Conservation (phyloP, 169 alveolate genomes). For the Plasmodium yoelii region DNA sequence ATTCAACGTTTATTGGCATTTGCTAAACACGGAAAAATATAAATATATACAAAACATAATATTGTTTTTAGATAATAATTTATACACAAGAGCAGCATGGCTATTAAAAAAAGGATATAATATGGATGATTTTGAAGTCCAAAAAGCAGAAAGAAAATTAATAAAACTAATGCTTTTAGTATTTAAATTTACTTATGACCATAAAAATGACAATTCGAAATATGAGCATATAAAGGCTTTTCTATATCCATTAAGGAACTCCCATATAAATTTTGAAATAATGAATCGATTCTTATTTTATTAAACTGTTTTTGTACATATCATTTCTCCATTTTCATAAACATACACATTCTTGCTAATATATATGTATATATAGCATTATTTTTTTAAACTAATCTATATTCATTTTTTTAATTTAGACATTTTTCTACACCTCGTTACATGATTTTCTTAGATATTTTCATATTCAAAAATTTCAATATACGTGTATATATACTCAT, state of each 20-base stretch:
- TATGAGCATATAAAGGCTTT: conserved; percentile 65
- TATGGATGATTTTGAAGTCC: conserved; percentile 67
- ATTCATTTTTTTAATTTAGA: too few species aligned
- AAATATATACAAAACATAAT: conserved; percentile 64
- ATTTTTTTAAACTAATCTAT: not conserved
- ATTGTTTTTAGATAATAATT: conserved; percentile 58
- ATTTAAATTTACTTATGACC: conserved; percentile 58
- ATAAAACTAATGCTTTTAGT: conserved; percentile 63
- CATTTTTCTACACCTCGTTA: too few species aligned
- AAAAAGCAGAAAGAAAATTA: conserved; percentile 63
- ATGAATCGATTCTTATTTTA: conserved; percentile 71
- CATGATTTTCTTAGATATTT: too few species aligned
- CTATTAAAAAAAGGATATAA: conserved; percentile 55
- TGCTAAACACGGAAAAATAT: conserved; percentile 53
- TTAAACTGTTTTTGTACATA: not conserved
- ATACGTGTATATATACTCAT: too few species aligned
- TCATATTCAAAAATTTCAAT: too few species aligned
- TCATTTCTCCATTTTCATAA: too few species aligned
- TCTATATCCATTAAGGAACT: conserved; percentile 25
- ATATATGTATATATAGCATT: not conserved
- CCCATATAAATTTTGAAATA: conserved; percentile 61
- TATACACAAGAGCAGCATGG: conserved; percentile 73
- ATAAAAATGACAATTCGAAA: conserved; percentile 35
- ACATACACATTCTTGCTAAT: not conserved
- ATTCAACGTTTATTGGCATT: conserved; percentile 67